Evolutionary conservation across 2,329 filamentous ascomycete genomes (phyloP).

Genomic region (Venturia oleaginea): DNA sequence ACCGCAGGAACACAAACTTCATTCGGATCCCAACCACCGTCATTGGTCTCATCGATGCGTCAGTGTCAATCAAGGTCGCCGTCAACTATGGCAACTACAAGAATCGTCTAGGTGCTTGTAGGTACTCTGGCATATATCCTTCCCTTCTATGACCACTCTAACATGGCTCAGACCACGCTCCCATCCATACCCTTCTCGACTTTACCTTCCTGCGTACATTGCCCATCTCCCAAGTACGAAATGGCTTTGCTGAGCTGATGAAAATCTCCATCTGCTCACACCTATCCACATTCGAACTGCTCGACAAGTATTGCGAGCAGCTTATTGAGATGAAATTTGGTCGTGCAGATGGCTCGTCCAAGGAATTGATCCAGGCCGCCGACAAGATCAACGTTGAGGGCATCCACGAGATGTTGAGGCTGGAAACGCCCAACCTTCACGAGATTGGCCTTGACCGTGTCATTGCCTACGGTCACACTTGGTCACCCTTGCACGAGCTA

Average conservation of each 20-base stretch:
- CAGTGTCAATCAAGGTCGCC: conserved; percentile 68
- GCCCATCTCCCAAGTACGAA: conserved; percentile 58
- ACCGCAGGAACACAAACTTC: conserved; percentile 64
- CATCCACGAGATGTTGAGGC: conserved; percentile 64
- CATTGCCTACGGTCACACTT: conserved; percentile 67
- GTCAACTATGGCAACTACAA: conserved; percentile 71
- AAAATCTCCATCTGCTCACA: conserved; percentile 67
- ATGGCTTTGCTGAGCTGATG: conserved; percentile 66
- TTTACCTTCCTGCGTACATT: conserved; percentile 63
- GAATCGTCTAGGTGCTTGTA: conserved; percentile 55
- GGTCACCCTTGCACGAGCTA: conserved; percentile 64
- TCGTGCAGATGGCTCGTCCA: conserved; percentile 45
- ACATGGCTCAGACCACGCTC: conserved; percentile 50
- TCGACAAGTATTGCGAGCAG: conserved; percentile 61
- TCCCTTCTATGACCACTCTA: background rate
- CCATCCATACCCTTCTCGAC: conserved; percentile 63
- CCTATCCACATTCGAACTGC: conserved; percentile 53
- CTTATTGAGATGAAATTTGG: conserved; percentile 58
- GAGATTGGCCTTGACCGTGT: conserved; percentile 64
- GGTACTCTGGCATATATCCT: conserved; percentile 5
- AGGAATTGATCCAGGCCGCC: conserved; percentile 51
- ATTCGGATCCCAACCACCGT: conserved; percentile 67
- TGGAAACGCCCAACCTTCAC: conserved; percentile 64
- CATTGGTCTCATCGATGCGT: conserved; percentile 66
- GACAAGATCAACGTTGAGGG: conserved; percentile 60